Base-by-base conservation (phyloP, 306 rosid species). In the Herpetospermum pedunculosum region DNA sequence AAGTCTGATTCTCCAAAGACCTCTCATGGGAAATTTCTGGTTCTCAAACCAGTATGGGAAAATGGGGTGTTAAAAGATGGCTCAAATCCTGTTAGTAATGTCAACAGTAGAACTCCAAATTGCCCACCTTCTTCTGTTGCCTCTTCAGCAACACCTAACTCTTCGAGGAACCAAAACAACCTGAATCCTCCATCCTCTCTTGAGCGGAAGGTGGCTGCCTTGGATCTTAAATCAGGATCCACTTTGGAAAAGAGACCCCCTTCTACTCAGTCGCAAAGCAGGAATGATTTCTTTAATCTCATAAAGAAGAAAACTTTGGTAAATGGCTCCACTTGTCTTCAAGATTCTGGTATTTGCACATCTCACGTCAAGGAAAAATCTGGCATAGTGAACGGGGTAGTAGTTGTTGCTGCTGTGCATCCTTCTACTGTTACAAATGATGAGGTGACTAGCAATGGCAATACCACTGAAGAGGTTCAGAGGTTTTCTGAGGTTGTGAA, bases 1-100 rank as follows among this genome's bases (percentile, higher is more conserved):
- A 94, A 91, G 80, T 75, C 83, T 2, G 99, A 91, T 79, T 35
- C 88, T 82, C 86, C 96, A 1, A 91, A 91, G 89, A 77, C 96
- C 77, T 83, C 96, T 40, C 88, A 77, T 60, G 97, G 96, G 57
- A 94, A 94, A 87, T 91, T 88, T 65, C 88, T 85, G 78, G 99
- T 91, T 79, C 97, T 94, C 28, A 91, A 89, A 82, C 92, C 90
- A 40, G 93, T 84, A 6, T 85, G 97, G 95, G 97, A 94, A 78
- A 89, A 89, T 77, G 99, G 95, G 55, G 80, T 77, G 47, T 25
- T 43, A 0, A 94, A 89, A 85, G 99, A 89, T 75, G 80, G 77
- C 50, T 65, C 92, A 59, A 84, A 84, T 77, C 96, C 87, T 52
- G 77, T 91, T 76, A 79, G 59, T 81, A 62, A 53, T 74, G 73